These are phyloP conservation scores for Ogataea chonburiensis DNA, from an alignment of 805 yeast genomes.

Conservation along the genomic window DNA sequence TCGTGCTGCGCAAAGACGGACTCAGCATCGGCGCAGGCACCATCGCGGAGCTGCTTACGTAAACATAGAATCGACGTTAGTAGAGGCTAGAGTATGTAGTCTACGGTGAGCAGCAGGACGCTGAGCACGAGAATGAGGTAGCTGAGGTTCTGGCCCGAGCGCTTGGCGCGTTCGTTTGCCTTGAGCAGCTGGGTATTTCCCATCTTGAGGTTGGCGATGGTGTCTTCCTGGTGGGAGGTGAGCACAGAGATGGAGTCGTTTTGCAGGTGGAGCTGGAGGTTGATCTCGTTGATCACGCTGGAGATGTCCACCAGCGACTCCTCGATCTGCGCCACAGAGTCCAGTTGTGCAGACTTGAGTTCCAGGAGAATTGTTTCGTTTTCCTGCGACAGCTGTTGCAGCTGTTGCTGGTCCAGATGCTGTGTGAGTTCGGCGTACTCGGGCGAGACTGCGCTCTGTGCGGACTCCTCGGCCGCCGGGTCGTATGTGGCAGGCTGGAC, in stretches of 20 bases:
- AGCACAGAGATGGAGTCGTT: slow-evolving; percentile 64
- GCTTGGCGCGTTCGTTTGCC: slow-evolving; percentile 66
- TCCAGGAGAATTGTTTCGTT: slow-evolving; percentile 52
- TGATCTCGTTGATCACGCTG: slow-evolving; percentile 69
- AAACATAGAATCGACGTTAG: too few relatives aligned
- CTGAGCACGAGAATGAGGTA: slow-evolving; percentile 56
- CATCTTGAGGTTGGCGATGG: slow-evolving; percentile 59
- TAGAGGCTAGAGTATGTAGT: slow-evolving; percentile 45
- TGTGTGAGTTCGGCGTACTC: slow-evolving; percentile 37
- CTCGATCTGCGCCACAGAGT: slow-evolving; percentile 59
- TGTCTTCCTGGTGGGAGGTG: slow-evolving; percentile 64
- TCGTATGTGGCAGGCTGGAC: slow-evolving; percentile 5
- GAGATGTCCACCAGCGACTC: slow-evolving; percentile 69
- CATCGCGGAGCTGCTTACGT: slow-evolving; percentile 19
- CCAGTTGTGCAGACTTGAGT: slow-evolving; percentile 57
- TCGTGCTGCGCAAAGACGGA: slow-evolving; percentile 71
- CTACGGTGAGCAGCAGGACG: slow-evolving; percentile 53
- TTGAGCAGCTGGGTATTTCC: slow-evolving; percentile 71
- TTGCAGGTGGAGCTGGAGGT: slow-evolving; percentile 70
- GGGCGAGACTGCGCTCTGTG: slow-evolving; percentile 35
- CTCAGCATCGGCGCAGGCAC: slow-evolving; percentile 56
- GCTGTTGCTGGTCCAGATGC: slow-evolving; percentile 45
- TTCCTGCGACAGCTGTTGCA: slow-evolving; percentile 57
- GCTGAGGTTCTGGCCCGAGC: slow-evolving; percentile 56
- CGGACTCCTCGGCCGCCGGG: slow-evolving; percentile 32